Evolutionary conservation across 805 yeast genomes (phyloP).

Genomic region (Sugiyamaella qingdaonensis): DNA sequence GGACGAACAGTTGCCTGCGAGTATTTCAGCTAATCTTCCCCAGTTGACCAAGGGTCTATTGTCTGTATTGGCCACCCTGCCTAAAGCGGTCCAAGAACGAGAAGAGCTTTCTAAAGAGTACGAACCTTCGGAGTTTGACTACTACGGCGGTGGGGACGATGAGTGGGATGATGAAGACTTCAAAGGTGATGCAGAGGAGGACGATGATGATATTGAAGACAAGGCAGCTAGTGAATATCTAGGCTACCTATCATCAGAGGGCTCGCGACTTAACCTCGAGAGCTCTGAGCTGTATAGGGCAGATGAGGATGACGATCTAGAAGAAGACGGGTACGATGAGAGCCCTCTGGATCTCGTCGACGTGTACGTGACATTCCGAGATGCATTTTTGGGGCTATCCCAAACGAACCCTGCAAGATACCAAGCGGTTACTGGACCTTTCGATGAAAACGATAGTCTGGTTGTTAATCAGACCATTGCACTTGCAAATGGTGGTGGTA

Average conservation of each 20-base stretch:
- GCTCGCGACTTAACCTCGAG: slow-evolving; percentile 18
- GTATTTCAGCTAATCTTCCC: slow-evolving; percentile 35
- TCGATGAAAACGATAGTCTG: slow-evolving; percentile 37
- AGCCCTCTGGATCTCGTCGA: slow-evolving; percentile 76
- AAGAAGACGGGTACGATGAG: slow-evolving; percentile 76
- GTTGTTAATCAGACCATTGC: slow-evolving; percentile 33
- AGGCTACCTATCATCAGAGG: slow-evolving; percentile 42
- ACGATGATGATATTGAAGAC: slow-evolving; percentile 27
- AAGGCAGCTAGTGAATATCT: slow-evolving; percentile 41
- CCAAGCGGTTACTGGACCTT: slow-evolving; percentile 42
- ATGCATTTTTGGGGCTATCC: slow-evolving; percentile 48
- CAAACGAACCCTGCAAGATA: slow-evolving; percentile 46
- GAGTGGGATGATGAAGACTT: slow-evolving; percentile 30
- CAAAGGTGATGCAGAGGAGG: slow-evolving; percentile 27
- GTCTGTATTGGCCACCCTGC: slow-evolving; percentile 53
- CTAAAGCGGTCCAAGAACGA: slow-evolving; percentile 62
- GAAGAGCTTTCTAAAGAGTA: slow-evolving; percentile 61
- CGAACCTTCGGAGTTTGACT: slow-evolving; percentile 33
- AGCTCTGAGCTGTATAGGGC: slow-evolving; percentile 27
- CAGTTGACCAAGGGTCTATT: slow-evolving; percentile 52
- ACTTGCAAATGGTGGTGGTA: slow-evolving; percentile 19
- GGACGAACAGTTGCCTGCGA: slow-evolving; percentile 32
- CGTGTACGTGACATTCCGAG: slow-evolving; percentile 62
- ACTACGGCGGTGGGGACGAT: slow-evolving; percentile 31
- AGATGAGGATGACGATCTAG: slow-evolving; percentile 61